Conservation (phyloP, 352 stramenopile species). For the Globisporangium alternatum region DNA sequence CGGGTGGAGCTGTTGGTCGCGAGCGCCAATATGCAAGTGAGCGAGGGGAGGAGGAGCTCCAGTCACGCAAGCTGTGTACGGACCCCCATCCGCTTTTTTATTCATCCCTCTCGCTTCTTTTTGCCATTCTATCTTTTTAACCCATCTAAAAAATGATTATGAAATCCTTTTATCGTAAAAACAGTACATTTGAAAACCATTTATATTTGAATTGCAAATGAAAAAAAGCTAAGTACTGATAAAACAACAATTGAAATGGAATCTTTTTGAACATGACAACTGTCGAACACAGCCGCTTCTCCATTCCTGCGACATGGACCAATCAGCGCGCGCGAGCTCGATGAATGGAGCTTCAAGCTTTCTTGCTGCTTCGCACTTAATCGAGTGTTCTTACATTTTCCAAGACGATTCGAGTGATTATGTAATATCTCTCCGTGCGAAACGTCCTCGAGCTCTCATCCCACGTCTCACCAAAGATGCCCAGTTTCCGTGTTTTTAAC, state of each 20-base stretch:
- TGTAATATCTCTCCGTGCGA: background rate
- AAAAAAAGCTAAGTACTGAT: no score
- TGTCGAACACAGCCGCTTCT: no score
- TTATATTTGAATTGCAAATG: no score
- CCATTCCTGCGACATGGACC: background rate
- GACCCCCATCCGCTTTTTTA: background rate
- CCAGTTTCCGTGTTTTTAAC: background rate
- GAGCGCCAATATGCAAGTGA: slow-evolving; percentile 8
- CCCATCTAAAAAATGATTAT: no score
- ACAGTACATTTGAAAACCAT: no score
- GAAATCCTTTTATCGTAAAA: no score
- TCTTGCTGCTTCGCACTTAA: background rate
- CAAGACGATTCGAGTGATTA: background rate
- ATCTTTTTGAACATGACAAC: no score
- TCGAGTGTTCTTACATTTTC: background rate
- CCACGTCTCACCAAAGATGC: background rate
- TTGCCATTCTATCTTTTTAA: no score
- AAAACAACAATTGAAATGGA: no score
- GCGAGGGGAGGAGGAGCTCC: background rate
- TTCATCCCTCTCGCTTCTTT: background rate
- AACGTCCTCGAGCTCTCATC: background rate
- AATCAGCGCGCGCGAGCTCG: background rate
- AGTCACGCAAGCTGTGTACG: no score
- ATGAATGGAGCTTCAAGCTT: slow-evolving; percentile 1
- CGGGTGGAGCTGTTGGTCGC: background rate